Base-by-base conservation (phyloP, 108 stramenopile species). In the Stephanodiscus triporus region DNA sequence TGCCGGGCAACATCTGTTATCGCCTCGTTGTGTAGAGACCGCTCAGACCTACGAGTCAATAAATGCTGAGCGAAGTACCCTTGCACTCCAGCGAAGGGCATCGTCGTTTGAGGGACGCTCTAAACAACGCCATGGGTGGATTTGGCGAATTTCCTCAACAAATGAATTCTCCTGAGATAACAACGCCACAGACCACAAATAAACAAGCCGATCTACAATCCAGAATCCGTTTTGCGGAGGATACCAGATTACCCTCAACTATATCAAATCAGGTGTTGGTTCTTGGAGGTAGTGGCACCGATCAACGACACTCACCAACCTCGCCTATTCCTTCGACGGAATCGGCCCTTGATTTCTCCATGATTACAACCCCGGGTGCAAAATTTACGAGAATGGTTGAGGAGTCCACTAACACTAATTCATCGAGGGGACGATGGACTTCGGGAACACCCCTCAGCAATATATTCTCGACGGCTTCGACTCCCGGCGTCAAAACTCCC, bases 341-440 rank as follows among this genome's bases (percentile, higher is more conserved):
- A 26, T 37, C 16, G 34, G 34, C 66, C 17, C 71, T 79, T 9
- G 78, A 79, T 56, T 79, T 72, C 66, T 79, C 78, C 53, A 79
- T 79, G 78, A 79, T 79, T 63, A 66, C 78, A 26, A 79, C 78
- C 19, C 78, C 78, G 10, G 78, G 78, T 9, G 63, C 38, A 42
- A 48, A 50, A 47, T 32, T 62, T 6, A 50, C 49, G 42, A 70
- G 54, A 60, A 34, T 60, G 20, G 47, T 50, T 10, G 49, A 68
- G 54, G 30, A 42, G 14, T 36, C 9, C 27, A 45, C 58, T 23
- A 42, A 32, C 20, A 42, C 61, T 45, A 30, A 24, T 26, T 16
- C 59, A 26, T 73, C 78, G 2, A 64, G 62, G 37, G 56, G 24
- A 30, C 32, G 32, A 36, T 73, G 72, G 72, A 26, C 72, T 23